Base-by-base conservation (phyloP, 2,329 filamentous ascomycete genomes). In the Graphilbum fragrans region DNA sequence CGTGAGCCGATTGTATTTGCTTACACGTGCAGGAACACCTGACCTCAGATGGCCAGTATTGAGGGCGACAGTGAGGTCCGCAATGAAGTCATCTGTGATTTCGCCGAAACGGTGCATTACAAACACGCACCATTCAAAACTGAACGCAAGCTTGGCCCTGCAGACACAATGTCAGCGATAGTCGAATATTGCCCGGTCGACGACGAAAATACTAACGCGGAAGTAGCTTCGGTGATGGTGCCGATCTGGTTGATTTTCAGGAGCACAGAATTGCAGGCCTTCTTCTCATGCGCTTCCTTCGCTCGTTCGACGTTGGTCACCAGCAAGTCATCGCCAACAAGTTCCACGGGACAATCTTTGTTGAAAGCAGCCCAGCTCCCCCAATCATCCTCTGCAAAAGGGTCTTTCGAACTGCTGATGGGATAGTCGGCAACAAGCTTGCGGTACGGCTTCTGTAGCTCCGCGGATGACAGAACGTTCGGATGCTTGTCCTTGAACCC, bases 211-310 rank as follows among this genome's bases (percentile, higher is more conserved):
- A 46, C 56, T 41, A 49, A 62, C 59, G 60, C 61, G 29, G 50
- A 52, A 31, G 65, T 59, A 27, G 59, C 54, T 44, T 66, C 62
- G 12, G 51, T 59, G 9, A 66, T 53, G 10, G 57, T 63, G 1
- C 63, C 62, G 22, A 66, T 64, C 48, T 65, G 59, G 47, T 65
- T 64, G 37, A 64, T 52, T 50, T 65, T 65, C 23, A 66, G 49
- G 27, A 65, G 45, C 49, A 66, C 51, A 8, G 56, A 50, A 49
- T 65, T 59, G 47, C 61, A 65, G 9, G 61, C 63, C 32, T 54
- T 50, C 45, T 57, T 58, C 37, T 60, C 50, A n/a, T 53, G 41
- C 4, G 61, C 62, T 37, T 52, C 50, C 35, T 53, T 49, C 14
- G 64, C 50, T 12, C 59, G 48, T 19, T 54, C 48, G 16, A 56